phyloP scores from a whole-genome alignment of 75 land plant species.

The Cryptomeria japonica region DNA sequence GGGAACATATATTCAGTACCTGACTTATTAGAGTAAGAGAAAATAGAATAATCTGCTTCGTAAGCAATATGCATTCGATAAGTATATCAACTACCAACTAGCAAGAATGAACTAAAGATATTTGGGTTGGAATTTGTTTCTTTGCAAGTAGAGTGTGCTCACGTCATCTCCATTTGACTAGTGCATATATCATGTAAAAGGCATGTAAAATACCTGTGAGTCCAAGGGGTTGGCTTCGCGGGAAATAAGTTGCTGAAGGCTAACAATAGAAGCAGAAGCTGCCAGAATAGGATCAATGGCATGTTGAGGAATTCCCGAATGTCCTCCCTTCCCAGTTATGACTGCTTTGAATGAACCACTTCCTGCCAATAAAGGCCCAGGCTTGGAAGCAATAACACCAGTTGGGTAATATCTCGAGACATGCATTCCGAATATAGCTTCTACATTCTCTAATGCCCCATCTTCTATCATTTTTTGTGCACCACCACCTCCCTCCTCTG shows the following conservation, averaged over 20 bases:
- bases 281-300: conserved; percentile 83
- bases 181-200: not conserved
- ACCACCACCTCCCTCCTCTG: conserved; percentile 79
- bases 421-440: conserved; percentile 88
- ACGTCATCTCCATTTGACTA: not conserved
- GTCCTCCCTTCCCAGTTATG: conserved; percentile 84
- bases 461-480: conserved; percentile 73
- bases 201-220: conserved; percentile 56
- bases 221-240: conserved; percentile 88
- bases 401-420: conserved; percentile 26
- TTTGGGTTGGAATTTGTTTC: too few relatives aligned
- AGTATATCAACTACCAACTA: not conserved
- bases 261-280: conserved; percentile 72
- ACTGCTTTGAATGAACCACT: conserved; percentile 70
- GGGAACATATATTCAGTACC: not conserved
- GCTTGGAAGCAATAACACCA: conserved; percentile 44
- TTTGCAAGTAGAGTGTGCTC: too few relatives aligned
- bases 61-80: not conserved
- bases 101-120: conserved; percentile 4
- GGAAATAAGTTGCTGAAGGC: conserved; percentile 82
- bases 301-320: conserved; percentile 80
- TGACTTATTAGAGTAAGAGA: too few relatives aligned
- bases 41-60: not conserved
- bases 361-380: conserved; percentile 69
- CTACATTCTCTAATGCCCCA: conserved; percentile 66